These are phyloP conservation scores for Sordaria brevicollis DNA, from an alignment of 495 filamentous ascomycete species.

Conservation along the genomic window DNA sequence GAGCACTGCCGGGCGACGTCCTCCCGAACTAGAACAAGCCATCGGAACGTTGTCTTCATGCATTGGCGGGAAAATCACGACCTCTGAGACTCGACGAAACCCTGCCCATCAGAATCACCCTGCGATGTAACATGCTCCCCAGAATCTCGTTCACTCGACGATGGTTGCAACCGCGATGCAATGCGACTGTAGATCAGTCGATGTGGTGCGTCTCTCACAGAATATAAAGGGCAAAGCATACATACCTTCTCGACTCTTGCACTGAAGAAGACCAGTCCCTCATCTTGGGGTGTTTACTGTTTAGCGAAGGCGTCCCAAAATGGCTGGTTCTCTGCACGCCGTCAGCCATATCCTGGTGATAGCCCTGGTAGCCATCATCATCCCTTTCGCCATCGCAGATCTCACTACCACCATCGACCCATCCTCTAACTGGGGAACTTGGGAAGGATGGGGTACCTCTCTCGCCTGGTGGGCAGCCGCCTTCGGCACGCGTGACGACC, in stretches of 20 bases:
- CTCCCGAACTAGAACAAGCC: not conserved
- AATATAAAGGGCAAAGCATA: not conserved
- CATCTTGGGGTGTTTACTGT: too few species aligned
- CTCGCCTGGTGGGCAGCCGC: constrained; percentile 31
- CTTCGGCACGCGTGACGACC: constrained; percentile 24
- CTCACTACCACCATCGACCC: constrained; percentile 21
- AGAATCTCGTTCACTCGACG: not conserved
- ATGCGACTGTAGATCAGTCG: not conserved
- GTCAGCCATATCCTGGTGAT: not conserved
- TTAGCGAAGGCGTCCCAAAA: not conserved
- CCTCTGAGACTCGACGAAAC: not conserved
- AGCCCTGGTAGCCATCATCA: not conserved
- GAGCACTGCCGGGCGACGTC: not conserved
- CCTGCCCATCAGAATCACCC: not conserved
- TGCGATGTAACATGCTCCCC: not conserved
- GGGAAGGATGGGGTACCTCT: constrained; percentile 33
- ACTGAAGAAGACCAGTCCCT: not conserved
- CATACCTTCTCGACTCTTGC: not conserved
- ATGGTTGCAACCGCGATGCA: not conserved
- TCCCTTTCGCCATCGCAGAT: constrained; percentile 10
- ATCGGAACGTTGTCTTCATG: not conserved
- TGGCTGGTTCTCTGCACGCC: not conserved
- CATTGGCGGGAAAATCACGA: not conserved
- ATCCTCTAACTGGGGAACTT: constrained; percentile 24
- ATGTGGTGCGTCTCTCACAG: not conserved